These are phyloP conservation scores for Biancaea sappan DNA, from an alignment of 306 rosid species.

Conservation along the genomic window DNA sequence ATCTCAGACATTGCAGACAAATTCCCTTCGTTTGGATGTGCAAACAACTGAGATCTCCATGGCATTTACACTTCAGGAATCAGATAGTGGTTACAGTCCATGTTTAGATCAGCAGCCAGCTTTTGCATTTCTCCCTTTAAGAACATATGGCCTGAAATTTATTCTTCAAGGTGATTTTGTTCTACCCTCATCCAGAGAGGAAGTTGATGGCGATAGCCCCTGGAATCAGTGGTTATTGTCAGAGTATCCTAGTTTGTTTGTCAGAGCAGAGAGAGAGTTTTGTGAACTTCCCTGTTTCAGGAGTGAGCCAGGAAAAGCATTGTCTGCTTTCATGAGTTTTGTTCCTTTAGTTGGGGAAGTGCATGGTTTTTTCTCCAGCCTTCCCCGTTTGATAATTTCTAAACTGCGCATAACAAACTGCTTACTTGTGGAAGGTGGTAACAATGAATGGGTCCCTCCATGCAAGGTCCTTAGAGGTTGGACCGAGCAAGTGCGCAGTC, in stretches of 20 bases:
- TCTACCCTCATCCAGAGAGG: slow-evolving; percentile 98
- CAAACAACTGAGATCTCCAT: slow-evolving; percentile 82
- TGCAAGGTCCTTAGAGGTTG: slow-evolving; percentile 91
- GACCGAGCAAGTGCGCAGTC: slow-evolving; percentile 66
- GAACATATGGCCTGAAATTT: slow-evolving; percentile 88
- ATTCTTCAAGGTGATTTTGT: slow-evolving; percentile 97
- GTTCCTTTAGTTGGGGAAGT: slow-evolving; percentile 93
- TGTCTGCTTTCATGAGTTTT: slow-evolving; percentile 88
- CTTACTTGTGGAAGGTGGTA: slow-evolving; percentile 74
- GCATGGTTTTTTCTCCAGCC: slow-evolving; percentile 90
- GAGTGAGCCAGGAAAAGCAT: slow-evolving; percentile 78
- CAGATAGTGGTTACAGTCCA: slow-evolving; percentile 60
- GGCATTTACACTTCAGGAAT: slow-evolving; percentile 84
- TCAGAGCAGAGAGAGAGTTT: slow-evolving; percentile 71
- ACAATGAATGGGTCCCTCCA: slow-evolving; percentile 77
- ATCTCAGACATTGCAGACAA: slow-evolving; percentile 67
- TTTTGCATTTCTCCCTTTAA: slow-evolving; percentile 93
- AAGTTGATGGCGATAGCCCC: slow-evolving; percentile 93
- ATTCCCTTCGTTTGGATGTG: slow-evolving; percentile 61
- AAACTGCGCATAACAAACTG: slow-evolving; percentile 74
- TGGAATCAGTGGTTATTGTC: slow-evolving; percentile 97
- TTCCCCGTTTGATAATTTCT: slow-evolving; percentile 78
- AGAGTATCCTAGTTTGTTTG: slow-evolving; percentile 87
- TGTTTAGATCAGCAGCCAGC: slow-evolving; percentile 78
- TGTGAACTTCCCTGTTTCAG: slow-evolving; percentile 78